Conservation (phyloP, 805 yeast genomes). For the Naumovozyma baii region DNA sequence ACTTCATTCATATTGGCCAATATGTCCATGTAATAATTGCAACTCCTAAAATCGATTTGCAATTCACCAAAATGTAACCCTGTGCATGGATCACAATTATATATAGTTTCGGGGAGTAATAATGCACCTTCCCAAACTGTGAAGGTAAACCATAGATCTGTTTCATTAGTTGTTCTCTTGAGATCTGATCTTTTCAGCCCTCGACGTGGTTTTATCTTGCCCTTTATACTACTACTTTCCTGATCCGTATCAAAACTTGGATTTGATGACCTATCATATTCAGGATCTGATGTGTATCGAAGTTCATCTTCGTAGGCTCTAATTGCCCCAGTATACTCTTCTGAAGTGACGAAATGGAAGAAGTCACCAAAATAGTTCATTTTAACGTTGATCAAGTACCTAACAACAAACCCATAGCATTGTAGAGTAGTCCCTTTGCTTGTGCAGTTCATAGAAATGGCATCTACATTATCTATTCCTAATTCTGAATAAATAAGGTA, state of each 20-base stretch:
- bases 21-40: slow-evolving; percentile 88
- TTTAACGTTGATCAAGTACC: slow-evolving; percentile 62
- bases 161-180: slow-evolving; percentile 54
- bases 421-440: slow-evolving; percentile 61
- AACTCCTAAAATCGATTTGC: slow-evolving; percentile 74
- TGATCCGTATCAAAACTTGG: not conserved
- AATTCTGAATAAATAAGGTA: slow-evolving; percentile 51
- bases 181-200: slow-evolving; percentile 14
- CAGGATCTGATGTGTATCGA: not conserved
- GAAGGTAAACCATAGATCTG: slow-evolving; percentile 67
- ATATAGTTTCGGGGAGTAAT: slow-evolving; percentile 63
- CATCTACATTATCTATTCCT: slow-evolving; percentile 61
- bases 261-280: slow-evolving; percentile 1
- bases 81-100: slow-evolving; percentile 51
- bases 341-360: slow-evolving; percentile 74
- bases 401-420: slow-evolving; percentile 69
- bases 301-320: slow-evolving; percentile 5
- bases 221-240: not conserved
- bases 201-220: not conserved
- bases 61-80: slow-evolving; percentile 55
- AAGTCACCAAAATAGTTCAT: slow-evolving; percentile 89
- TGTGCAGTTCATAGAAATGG: slow-evolving; percentile 50
- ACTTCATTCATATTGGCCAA: slow-evolving; percentile 44
- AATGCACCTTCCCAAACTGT: slow-evolving; percentile 61
- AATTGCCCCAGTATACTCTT: slow-evolving; percentile 49